These are phyloP conservation scores for Penicillium silybi DNA, from an alignment of 495 filamentous ascomycete species.

Conservation along the genomic window DNA sequence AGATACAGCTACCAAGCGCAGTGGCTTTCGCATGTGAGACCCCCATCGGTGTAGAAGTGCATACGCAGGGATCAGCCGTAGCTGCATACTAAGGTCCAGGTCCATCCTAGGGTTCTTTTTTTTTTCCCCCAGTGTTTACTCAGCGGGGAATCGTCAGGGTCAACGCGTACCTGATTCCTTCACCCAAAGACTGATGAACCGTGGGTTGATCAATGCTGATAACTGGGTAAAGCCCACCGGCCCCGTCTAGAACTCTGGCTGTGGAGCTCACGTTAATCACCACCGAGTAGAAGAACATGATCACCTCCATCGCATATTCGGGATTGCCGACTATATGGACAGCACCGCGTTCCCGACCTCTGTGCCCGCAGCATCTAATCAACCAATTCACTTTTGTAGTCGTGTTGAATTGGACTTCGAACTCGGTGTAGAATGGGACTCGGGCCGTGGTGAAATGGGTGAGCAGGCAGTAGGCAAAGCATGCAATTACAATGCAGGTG, in stretches of 20 bases:
- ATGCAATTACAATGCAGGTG: background rate
- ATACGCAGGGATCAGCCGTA: slow-evolving; percentile 1
- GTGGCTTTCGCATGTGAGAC: background rate
- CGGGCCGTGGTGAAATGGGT: background rate
- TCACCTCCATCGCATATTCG: slow-evolving; percentile 20
- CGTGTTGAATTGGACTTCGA: background rate
- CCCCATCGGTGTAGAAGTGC: background rate
- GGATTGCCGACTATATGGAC: background rate
- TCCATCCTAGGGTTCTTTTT: background rate
- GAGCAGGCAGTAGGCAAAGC: background rate
- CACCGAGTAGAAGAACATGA: slow-evolving; percentile 52
- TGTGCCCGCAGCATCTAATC: background rate
- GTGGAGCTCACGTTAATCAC: slow-evolving; percentile 39
- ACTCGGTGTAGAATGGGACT: background rate
- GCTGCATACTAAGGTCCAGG: background rate
- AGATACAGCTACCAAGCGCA: background rate
- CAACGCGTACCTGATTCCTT: slow-evolving; percentile 1
- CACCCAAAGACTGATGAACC: slow-evolving; percentile 10
- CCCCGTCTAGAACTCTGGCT: background rate
- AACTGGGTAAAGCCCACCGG: background rate
- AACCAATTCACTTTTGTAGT: background rate
- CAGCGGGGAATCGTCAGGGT: background rate
- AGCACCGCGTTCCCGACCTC: background rate
- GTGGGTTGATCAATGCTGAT: slow-evolving; percentile 9
- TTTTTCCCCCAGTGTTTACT: background rate